Conservation (phyloP, 2,329 filamentous ascomycete genomes). For the Sporothrix phasma region DNA sequence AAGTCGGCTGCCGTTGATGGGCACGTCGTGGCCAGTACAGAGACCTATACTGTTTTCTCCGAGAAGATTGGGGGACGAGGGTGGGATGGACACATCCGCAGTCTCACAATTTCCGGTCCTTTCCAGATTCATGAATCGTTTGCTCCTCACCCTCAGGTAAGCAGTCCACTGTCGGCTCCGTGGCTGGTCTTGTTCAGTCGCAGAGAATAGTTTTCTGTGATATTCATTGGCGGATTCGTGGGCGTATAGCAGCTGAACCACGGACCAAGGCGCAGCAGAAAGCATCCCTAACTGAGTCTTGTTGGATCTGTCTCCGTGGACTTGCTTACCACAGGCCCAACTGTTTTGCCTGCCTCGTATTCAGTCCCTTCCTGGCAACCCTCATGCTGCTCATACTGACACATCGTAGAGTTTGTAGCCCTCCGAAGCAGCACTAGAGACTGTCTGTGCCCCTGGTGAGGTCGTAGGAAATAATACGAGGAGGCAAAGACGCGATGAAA, state of each 20-base stretch:
- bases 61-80: neutral
- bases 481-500: neutral
- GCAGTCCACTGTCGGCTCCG: neutral
- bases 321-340: neutral
- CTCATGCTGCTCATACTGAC: neutral
- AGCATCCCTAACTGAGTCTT: too few species aligned
- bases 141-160: too few species aligned
- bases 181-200: neutral
- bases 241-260: neutral
- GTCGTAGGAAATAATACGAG: neutral
- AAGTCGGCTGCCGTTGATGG: neutral
- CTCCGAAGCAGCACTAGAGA: neutral
- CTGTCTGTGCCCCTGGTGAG: neutral
- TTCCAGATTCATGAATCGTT: neutral
- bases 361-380: too few species aligned
- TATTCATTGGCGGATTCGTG: neutral
- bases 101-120: neutral
- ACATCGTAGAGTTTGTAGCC: conserved; percentile 3
- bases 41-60: neutral
- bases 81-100: neutral
- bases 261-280: neutral
- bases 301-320: neutral
- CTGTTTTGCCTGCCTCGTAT: too few species aligned
- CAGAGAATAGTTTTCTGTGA: neutral
- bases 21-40: neutral